Conservation (phyloP, 2,329 filamentous ascomycete genomes). For the Thelonectria discophora region DNA sequence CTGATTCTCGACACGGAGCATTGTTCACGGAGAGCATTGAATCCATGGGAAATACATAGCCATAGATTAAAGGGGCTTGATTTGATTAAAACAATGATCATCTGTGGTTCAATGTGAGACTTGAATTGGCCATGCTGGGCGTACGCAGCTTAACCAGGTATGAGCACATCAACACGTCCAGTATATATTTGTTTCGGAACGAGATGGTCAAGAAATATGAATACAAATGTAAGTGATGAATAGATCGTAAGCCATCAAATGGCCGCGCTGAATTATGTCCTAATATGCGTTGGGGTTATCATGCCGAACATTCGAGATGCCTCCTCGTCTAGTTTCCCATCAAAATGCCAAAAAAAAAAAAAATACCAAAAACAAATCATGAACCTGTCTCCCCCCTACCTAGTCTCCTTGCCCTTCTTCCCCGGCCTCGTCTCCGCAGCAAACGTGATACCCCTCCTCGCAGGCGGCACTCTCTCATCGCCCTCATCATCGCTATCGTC, state of each 20-base stretch:
- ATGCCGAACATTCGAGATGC: conserved; percentile 15
- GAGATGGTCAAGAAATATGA: no score
- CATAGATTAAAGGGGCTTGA: no score
- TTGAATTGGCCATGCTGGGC: no score
- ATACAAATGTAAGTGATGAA: background rate
- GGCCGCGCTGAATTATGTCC: conserved; percentile 12
- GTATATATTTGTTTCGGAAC: no score
- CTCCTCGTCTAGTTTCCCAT: conserved; percentile 19
- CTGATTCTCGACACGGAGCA: background rate
- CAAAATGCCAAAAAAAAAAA: conserved; percentile 29
- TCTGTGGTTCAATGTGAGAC: no score
- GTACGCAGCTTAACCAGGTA: no score
- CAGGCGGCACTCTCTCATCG: conserved; percentile 60
- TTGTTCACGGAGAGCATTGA: background rate
- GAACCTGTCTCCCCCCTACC: background rate
- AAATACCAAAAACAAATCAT: conserved; percentile 22
- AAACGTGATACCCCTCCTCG: conserved; percentile 68
- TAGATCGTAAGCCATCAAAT: conserved; percentile 1
- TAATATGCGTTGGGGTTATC: conserved; percentile 14
- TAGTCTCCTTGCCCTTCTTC: conserved; percentile 22
- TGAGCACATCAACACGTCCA: no score
- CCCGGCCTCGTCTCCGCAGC: conserved; percentile 55
- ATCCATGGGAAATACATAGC: background rate
- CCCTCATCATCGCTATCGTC: conserved; percentile 63
- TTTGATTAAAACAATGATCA: no score